Conservation (phyloP, 371 early-diverging fungal genomes). For the Gilbertella persicaria region DNA sequence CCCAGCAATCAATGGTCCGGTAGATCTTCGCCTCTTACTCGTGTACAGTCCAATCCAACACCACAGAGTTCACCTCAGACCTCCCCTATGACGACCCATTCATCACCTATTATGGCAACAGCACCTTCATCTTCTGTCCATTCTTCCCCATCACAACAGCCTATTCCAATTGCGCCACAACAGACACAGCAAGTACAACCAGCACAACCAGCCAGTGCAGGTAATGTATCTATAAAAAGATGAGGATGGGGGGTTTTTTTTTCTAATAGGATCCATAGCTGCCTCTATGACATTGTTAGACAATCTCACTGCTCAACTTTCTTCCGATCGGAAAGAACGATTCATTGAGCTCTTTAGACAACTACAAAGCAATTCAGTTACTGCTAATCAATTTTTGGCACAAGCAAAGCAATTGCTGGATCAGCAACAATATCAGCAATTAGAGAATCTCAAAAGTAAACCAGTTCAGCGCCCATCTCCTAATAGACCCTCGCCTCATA, state of each 20-base stretch:
- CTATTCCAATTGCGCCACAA: no score
- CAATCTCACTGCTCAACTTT: conserved; percentile 37
- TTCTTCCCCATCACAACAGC: no score
- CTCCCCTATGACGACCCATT: background rate
- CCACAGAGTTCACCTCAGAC: background rate
- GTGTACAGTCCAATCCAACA: conserved; percentile 1
- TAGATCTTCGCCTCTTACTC: background rate
- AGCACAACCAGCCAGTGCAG: background rate
- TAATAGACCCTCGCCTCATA: no score
- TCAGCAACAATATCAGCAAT: conserved; percentile 45
- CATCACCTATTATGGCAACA: background rate
- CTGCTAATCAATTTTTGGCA: conserved; percentile 38
- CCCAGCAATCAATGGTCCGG: background rate
- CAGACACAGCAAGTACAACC: background rate
- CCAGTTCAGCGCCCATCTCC: no score
- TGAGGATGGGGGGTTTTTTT: no score
- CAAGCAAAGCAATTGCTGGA: conserved; percentile 42
- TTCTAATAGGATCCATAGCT: background rate
- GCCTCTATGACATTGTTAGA: conserved; percentile 37
- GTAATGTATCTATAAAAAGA: no score
- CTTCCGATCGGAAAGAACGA: conserved; percentile 39
- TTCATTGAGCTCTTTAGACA: conserved; percentile 41
- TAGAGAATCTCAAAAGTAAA: conserved; percentile 46
- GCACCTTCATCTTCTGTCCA: no score
- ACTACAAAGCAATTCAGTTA: conserved; percentile 40